A percentile compares a stretch with the other conserved stretches of the same genome.
Conservation (phyloP, 2,329 filamentous ascomycete species). For the Pseudocercospora musae region DNA sequence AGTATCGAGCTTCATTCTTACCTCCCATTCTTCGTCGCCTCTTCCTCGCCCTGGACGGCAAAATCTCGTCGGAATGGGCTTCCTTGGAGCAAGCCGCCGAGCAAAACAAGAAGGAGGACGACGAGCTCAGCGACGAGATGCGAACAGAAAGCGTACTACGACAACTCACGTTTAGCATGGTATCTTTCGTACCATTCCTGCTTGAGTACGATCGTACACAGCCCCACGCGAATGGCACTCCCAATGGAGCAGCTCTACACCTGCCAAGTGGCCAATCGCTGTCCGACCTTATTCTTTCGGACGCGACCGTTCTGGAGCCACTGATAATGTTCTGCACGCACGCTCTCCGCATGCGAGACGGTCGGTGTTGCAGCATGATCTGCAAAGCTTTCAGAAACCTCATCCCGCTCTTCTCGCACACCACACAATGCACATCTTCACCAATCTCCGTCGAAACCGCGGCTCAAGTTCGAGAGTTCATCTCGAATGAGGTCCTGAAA, state of each 20-base stretch:
- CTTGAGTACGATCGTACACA: conserved; percentile 63
- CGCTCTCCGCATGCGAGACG: conserved; percentile 83
- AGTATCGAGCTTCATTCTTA: conserved; percentile 73
- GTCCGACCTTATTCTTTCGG: conserved; percentile 76
- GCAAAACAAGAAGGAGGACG: conserved; percentile 62
- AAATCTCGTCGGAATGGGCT: conserved; percentile 85
- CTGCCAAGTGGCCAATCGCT: conserved; percentile 49
- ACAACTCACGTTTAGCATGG: conserved; percentile 86
- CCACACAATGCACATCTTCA: conserved; percentile 15
- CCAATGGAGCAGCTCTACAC: conserved; percentile 3
- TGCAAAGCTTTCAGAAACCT: conserved; percentile 83
- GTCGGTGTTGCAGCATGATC: conserved; percentile 80
- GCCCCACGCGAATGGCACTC: conserved; percentile 2
- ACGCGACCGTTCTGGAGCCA: conserved; percentile 76
- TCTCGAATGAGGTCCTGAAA: conserved; percentile 82
- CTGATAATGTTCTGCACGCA: conserved; percentile 90
- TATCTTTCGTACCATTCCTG: conserved; percentile 86
- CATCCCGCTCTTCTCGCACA: conserved; percentile 67
- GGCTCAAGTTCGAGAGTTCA: conserved; percentile 76
- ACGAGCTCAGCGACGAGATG: conserved; percentile 87
- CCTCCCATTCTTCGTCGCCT: conserved; percentile 78
- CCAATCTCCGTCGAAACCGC: conserved; percentile 42
- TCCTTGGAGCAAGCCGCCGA: conserved; percentile 61
- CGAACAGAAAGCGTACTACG: conserved; percentile 93
- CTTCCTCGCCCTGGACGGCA: conserved; percentile 81